A percentile compares a stretch with the other conserved stretches of the same genome.
These are phyloP conservation scores for Myriangium duriaei DNA, from an alignment of 2,329 filamentous ascomycete species.

Conservation along the genomic window DNA sequence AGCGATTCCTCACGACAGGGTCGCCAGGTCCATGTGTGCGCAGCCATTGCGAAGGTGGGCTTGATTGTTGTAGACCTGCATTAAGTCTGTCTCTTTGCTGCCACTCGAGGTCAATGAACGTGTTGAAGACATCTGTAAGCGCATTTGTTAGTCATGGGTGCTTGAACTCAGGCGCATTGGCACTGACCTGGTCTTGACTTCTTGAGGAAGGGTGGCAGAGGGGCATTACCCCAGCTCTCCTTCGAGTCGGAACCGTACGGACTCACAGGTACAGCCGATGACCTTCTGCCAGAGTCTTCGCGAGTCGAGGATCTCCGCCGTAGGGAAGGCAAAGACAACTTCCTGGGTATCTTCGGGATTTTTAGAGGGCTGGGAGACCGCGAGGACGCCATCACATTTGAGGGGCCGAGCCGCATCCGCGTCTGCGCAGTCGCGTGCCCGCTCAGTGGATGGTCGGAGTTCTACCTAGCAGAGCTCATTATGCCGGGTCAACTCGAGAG, in stretches of 20 bases:
- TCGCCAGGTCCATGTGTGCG: constrained; percentile 39
- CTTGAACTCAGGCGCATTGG: constrained; percentile 10
- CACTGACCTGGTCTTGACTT: constrained; percentile 37
- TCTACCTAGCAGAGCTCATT: too few relatives aligned
- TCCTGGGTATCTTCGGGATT: constrained; percentile 8
- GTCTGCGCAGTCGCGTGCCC: background rate
- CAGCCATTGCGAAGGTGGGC: constrained; percentile 43
- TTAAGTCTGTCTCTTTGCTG: constrained; percentile 43
- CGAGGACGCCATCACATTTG: constrained; percentile 4
- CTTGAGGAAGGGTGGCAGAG: constrained; percentile 42
- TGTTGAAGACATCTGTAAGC: constrained; percentile 41
- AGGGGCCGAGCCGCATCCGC: too few relatives aligned
- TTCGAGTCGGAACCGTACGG: constrained; percentile 10
- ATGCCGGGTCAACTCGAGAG: too few relatives aligned
- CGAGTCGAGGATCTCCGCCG: constrained; percentile 1
- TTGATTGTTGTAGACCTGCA: constrained; percentile 28
- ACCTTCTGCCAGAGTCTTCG: constrained; percentile 2
- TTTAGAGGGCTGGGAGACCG: constrained; percentile 8
- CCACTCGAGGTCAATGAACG: constrained; percentile 51
- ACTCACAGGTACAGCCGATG: constrained; percentile 12
- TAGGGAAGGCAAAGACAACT: constrained; percentile 9
- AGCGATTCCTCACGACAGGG: constrained; percentile 61
- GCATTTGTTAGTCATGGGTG: constrained; percentile 17
- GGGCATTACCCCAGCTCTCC: constrained; percentile 10
- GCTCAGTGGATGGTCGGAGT: too few relatives aligned